phyloP scores from a whole-genome alignment of 441 rosid genomes.

The Bocquillonia castaneifolia region DNA sequence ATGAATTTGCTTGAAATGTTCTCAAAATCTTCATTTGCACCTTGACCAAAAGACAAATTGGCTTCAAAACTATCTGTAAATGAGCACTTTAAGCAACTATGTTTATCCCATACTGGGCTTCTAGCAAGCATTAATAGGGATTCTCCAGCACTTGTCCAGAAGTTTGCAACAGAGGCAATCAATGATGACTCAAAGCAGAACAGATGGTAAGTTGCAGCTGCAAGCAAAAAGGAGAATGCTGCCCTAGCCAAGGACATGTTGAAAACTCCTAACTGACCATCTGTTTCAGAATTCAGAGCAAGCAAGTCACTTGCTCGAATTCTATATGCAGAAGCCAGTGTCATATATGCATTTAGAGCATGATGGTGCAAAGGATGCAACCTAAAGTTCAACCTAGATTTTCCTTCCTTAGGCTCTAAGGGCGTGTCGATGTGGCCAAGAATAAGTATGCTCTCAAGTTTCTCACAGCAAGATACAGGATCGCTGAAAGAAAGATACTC shows the following conservation, averaged over 20 bases:
- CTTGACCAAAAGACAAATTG: constrained; percentile 15
- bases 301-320: constrained; percentile 32
- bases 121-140: constrained; percentile 41
- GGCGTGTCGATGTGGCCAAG: constrained; percentile 33
- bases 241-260: constrained; percentile 44
- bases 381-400: constrained; percentile 29
- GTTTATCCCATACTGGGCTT: constrained; percentile 28
- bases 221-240: constrained; percentile 65
- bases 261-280: constrained; percentile 33
- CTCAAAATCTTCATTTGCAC: constrained; percentile 26
- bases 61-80: constrained; percentile 26
- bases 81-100: constrained; percentile 45
- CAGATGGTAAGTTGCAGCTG: constrained; percentile 46
- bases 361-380: constrained; percentile 57
- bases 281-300: constrained; percentile 23
- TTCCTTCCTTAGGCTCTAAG: constrained; percentile 17
- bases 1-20: constrained; percentile 31
- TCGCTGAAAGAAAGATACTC: constrained; percentile 44
- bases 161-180: constrained; percentile 45
- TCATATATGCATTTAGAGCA: constrained; percentile 51
- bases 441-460: constrained; percentile 47
- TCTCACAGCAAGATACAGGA: constrained; percentile 52
- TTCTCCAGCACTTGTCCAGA: constrained; percentile 65
- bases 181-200: constrained; percentile 50
- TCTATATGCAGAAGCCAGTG: constrained; percentile 62